Evolutionary conservation across 192 early-diverging fungal species (phyloP).

Genomic region (Gamsiella multidivaricata): DNA sequence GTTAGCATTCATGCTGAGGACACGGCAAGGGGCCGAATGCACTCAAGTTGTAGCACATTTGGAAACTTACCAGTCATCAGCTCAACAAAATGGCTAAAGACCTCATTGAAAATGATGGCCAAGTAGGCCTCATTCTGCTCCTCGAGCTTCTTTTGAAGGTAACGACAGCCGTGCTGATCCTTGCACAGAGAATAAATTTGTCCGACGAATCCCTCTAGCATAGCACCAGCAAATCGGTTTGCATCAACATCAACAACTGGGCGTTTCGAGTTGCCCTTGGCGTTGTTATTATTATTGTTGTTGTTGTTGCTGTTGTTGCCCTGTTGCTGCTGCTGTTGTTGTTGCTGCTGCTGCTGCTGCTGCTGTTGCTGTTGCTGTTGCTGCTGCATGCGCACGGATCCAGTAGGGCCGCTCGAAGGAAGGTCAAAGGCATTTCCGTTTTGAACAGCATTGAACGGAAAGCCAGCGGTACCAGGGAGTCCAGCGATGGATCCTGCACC

Average conservation of each 20-base stretch:
- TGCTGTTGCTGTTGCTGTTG: conserved; percentile 14
- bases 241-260: conserved; percentile 53
- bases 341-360: conserved; percentile 8
- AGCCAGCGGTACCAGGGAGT: conserved; percentile 18
- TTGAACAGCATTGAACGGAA: conserved; percentile 41
- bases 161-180: conserved; percentile 91
- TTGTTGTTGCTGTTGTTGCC: conserved; percentile 23
- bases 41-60: background rate
- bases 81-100: conserved; percentile 77
- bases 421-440: conserved; percentile 33
- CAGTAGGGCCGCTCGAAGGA: conserved; percentile 20
- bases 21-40: background rate
- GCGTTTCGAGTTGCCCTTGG: conserved; percentile 37
- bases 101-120: conserved; percentile 80
- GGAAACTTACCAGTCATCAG: conserved; percentile 81
- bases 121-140: conserved; percentile 72
- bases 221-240: conserved; percentile 75
- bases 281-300: conserved; percentile 29
- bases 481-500: conserved; percentile 17
- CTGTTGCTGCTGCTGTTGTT: conserved; percentile 15
- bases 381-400: conserved; percentile 32
- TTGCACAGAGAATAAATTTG: conserved; percentile 84
- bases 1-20: background rate
- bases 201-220: conserved; percentile 78
- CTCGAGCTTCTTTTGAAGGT: conserved; percentile 88